Evolutionary conservation across 441 rosid genomes (phyloP).

Genomic region (Jatropha podagrica): DNA sequence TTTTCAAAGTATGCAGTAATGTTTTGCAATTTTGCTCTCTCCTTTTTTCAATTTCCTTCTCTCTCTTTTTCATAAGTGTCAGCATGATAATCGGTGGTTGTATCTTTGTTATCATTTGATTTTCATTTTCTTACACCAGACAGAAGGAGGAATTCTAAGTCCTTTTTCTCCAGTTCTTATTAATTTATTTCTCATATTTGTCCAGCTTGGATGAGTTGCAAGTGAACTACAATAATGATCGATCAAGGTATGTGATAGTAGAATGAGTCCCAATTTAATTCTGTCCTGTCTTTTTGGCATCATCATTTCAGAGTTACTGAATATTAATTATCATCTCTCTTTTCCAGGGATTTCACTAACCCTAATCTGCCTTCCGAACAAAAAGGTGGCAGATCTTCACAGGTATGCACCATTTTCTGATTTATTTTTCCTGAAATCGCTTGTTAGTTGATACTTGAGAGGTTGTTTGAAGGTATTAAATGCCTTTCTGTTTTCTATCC

Average conservation of each 20-base stretch:
- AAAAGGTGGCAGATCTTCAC: conserved; percentile 77
- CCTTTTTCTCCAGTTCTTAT: conserved; percentile 5
- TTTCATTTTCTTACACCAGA: not conserved
- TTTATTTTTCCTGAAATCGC: not conserved
- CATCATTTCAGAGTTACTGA: conserved; percentile 15
- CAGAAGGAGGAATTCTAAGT: not conserved
- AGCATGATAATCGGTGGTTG: not conserved
- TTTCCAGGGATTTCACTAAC: conserved; percentile 85
- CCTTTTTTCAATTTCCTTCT: not conserved
- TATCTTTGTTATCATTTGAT: not conserved
- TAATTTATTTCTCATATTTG: conserved; percentile 27
- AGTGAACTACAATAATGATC: conserved; percentile 96
- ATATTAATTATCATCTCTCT: not conserved
- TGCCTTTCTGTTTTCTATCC: conserved; percentile 29
- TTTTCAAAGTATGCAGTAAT: conserved; percentile 73
- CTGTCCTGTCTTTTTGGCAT: conserved; percentile 8
- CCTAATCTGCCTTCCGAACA: conserved; percentile 92
- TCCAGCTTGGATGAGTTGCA: conserved; percentile 95
- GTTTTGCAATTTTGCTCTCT: conserved; percentile 6
- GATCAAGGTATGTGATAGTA: conserved; percentile 66
- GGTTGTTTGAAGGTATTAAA: conserved; percentile 18
- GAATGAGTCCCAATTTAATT: conserved; percentile 4
- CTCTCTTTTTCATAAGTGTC: conserved; percentile 5
- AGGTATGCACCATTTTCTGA: conserved; percentile 45
- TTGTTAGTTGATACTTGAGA: not conserved